These are phyloP conservation scores for Lipomyces oligophaga DNA, from an alignment of 805 yeast genomes.

Conservation along the genomic window DNA sequence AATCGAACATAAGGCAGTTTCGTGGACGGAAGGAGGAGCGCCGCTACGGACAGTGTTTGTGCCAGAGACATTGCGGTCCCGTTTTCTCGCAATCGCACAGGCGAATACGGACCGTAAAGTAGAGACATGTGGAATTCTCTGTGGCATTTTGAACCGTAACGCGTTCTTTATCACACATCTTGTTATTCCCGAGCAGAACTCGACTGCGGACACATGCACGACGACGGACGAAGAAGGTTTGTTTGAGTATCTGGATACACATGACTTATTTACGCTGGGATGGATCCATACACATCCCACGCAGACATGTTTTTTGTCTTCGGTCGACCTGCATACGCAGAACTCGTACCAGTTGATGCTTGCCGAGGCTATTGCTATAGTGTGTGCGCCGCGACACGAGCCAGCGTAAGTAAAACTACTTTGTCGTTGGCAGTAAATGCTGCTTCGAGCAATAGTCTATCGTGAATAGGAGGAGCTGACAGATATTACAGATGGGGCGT, in stretches of 20 bases:
- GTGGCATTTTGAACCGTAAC: constrained; percentile 58
- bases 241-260: constrained; percentile 52
- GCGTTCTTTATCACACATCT: constrained; percentile 62
- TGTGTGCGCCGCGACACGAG: constrained; percentile 51
- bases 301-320: constrained; percentile 64
- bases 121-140: constrained; percentile 65
- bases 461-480: not conserved
- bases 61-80: constrained; percentile 44
- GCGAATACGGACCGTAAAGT: constrained; percentile 49
- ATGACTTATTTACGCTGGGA: constrained; percentile 60
- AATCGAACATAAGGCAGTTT: constrained; percentile 26
- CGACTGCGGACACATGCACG: constrained; percentile 59
- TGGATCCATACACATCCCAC: constrained; percentile 78
- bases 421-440: not conserved
- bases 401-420: constrained; percentile 36
- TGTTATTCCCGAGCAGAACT: constrained; percentile 59
- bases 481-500: constrained; percentile 44
- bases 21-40: constrained; percentile 54
- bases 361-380: constrained; percentile 65
- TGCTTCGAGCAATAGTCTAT: not conserved
- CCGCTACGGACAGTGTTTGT: constrained; percentile 52
- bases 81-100: constrained; percentile 47
- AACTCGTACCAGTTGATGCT: constrained; percentile 66
- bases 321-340: constrained; percentile 66
- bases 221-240: constrained; percentile 58